Percentiles rank a stretch among this genome's conserved stretches.
These are phyloP conservation scores for Ogataea salicorniae DNA, from an alignment of 805 yeast genomes.

Conservation along the genomic window DNA sequence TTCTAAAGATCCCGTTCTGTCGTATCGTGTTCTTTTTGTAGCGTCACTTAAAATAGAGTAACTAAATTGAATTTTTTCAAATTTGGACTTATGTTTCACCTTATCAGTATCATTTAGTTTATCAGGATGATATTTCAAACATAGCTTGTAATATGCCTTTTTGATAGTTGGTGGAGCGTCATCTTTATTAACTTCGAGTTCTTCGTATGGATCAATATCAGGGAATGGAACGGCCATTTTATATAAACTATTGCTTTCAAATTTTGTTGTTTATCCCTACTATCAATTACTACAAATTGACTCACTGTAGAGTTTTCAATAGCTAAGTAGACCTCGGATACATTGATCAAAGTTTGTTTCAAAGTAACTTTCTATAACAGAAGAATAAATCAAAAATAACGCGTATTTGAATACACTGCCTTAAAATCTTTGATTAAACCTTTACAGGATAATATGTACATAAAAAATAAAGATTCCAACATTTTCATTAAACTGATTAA, in stretches of 20 bases:
- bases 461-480: too few species aligned
- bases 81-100: conserved; percentile 33
- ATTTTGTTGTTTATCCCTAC: background rate
- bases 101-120: conserved; percentile 37
- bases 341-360: too few species aligned
- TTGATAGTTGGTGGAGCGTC: conserved; percentile 54
- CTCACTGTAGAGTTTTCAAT: background rate
- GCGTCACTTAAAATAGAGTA: conserved; percentile 63
- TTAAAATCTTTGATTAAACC: background rate
- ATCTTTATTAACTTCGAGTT: conserved; percentile 36
- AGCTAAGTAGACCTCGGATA: too few species aligned
- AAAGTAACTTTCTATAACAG: too few species aligned
- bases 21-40: conserved; percentile 51
- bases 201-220: conserved; percentile 59
- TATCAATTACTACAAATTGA: background rate
- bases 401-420: background rate
- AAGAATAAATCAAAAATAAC: too few species aligned
- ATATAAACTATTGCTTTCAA: background rate
- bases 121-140: conserved; percentile 69
- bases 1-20: conserved; percentile 61
- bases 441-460: too few species aligned
- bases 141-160: conserved; percentile 59
- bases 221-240: conserved; percentile 39
- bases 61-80: conserved; percentile 71
- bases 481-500: too few species aligned